A percentile compares a stretch with the other conserved stretches of the same genome.
Evolutionary conservation across 306 rosid species (phyloP).

Genomic region (Acacia acuminata): DNA sequence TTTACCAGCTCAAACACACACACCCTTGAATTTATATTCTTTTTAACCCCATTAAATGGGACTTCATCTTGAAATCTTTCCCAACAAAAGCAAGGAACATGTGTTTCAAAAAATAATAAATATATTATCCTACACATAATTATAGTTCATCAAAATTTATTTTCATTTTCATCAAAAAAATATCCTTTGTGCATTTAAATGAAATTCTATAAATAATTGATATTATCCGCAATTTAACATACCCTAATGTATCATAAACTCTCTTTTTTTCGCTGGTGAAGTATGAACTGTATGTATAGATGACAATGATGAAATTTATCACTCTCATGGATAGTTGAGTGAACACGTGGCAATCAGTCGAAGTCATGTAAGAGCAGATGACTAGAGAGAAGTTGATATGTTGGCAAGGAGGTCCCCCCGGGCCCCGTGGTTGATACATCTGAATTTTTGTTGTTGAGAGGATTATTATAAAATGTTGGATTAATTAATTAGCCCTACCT

Average conservation of each 20-base stretch:
- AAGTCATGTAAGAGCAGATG: neutral
- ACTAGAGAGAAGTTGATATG: neutral
- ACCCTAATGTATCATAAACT: too few species aligned
- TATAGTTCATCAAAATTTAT: too few species aligned
- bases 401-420: neutral
- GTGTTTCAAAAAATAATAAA: too few species aligned
- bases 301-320: neutral
- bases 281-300: neutral
- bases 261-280: too few species aligned
- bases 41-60: too few species aligned
- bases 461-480: neutral
- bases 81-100: too few species aligned
- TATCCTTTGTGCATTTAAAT: neutral
- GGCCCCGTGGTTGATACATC: constrained; percentile 24
- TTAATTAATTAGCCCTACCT: neutral
- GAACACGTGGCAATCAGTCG: neutral
- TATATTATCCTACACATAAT: too few species aligned
- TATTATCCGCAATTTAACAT: neutral
- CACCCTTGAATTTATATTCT: too few species aligned
- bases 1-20: too few species aligned
- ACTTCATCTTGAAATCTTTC: too few species aligned
- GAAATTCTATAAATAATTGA: too few species aligned
- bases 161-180: too few species aligned
- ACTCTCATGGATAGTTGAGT: neutral
- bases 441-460: constrained; percentile 17